These are phyloP conservation scores for Trichoderma asperelloides DNA, from an alignment of 495 filamentous ascomycete species.

Conservation along the genomic window DNA sequence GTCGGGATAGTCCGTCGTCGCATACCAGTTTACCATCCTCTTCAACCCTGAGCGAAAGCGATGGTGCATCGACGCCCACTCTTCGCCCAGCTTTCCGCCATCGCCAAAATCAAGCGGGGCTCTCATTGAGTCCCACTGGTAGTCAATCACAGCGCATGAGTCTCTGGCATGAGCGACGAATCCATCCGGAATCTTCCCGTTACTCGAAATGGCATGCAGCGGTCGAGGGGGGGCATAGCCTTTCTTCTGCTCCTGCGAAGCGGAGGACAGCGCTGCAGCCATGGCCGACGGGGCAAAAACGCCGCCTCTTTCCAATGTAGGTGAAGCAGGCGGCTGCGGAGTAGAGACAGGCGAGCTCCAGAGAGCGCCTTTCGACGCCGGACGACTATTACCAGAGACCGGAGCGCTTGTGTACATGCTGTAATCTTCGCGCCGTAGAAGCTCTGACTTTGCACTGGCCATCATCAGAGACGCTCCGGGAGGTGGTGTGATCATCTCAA, in stretches of 20 bases:
- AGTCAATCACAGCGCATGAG: conserved; percentile 77
- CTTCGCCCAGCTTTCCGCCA: conserved; percentile 82
- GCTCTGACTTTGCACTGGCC: conserved; percentile 72
- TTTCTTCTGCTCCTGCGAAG: neutral
- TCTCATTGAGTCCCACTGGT: conserved; percentile 89
- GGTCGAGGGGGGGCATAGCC: conserved; percentile 70
- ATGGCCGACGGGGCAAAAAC: neutral
- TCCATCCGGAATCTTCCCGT: conserved; percentile 73
- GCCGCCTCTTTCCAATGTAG: neutral
- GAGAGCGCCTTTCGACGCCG: conserved; percentile 18
- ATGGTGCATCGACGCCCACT: conserved; percentile 92
- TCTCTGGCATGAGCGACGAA: conserved; percentile 91
- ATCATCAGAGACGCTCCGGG: conserved; percentile 81
- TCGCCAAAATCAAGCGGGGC: conserved; percentile 68
- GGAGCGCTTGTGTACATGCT: conserved; percentile 19
- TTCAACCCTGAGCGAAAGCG: conserved; percentile 71
- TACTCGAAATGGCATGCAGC: conserved; percentile 70
- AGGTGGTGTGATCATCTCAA: conserved; percentile 81
- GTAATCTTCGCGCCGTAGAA: conserved; percentile 62
- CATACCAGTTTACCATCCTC: conserved; percentile 74
- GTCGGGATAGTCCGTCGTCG: conserved; percentile 40
- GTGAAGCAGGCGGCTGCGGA: neutral
- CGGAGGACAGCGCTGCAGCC: conserved; percentile 3
- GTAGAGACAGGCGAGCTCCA: conserved; percentile 25
- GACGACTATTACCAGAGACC: neutral